Conservation (phyloP, 257 asterid genomes). For the Plectranthus barbatus region DNA sequence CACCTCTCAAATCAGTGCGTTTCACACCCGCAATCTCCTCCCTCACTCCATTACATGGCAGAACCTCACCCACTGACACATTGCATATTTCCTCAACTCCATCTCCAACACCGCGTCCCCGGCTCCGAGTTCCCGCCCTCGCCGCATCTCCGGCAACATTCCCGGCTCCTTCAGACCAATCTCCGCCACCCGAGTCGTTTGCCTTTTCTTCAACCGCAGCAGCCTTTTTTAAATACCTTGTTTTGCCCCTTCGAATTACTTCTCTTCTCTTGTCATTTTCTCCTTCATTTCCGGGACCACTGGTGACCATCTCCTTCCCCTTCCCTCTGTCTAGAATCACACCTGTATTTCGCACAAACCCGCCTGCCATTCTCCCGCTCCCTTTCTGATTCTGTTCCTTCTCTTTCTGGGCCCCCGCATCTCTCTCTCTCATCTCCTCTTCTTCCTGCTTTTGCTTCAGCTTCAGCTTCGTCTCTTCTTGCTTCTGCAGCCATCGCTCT, state of each 20-base stretch:
- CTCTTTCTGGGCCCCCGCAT: neutral
- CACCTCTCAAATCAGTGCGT: constrained; percentile 5
- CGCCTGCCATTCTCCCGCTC: neutral
- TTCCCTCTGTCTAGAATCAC: constrained; percentile 19
- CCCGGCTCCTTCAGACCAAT: neutral
- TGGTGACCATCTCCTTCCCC: constrained; percentile 19
- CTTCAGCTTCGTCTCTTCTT: constrained; percentile 22
- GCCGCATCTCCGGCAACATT: neutral
- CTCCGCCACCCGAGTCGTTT: neutral
- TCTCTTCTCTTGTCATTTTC: neutral
- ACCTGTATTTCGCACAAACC: neutral
- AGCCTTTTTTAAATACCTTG: neutral
- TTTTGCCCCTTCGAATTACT: neutral
- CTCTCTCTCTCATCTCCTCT: constrained; percentile 5
- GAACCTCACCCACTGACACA: constrained; percentile 6
- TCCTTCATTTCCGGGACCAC: constrained; percentile 4
- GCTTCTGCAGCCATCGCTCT: constrained; percentile 50
- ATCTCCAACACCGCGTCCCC: neutral
- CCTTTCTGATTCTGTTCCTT: neutral
- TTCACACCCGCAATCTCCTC: neutral
- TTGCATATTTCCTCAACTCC: neutral
- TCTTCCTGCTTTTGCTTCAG: constrained; percentile 14
- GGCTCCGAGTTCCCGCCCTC: neutral
- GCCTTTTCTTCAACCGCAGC: constrained; percentile 10
- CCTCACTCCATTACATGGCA: constrained; percentile 8